Percentiles rank a stretch among this genome's conserved stretches.
These are phyloP conservation scores for Luvunga scandens DNA, from an alignment of 345 rosid species.

Conservation along the genomic window DNA sequence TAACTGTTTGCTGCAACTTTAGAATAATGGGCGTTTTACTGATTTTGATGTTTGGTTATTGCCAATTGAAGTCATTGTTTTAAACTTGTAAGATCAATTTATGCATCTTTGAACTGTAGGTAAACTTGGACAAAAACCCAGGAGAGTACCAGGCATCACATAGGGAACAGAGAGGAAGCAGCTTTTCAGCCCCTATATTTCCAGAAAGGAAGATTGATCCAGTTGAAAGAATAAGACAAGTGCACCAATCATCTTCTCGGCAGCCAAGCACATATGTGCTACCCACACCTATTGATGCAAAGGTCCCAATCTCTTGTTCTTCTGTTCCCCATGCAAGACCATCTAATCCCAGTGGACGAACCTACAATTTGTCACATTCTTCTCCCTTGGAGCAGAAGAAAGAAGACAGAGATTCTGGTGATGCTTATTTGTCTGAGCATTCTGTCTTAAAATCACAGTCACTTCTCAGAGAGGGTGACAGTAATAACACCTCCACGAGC, in stretches of 20 bases:
- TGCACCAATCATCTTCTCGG: conserved; percentile 35
- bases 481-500: conserved; percentile 33
- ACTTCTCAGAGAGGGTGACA: conserved; percentile 36
- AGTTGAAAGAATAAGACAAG: conserved; percentile 55
- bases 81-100: neutral
- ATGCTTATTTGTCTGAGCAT: conserved; percentile 25
- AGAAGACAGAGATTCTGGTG: conserved; percentile 41
- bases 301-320: conserved; percentile 38
- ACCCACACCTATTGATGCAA: conserved; percentile 74
- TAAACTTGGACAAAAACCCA: conserved; percentile 42
- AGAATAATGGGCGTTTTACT: neutral
- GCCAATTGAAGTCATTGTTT: neutral
- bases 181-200: conserved; percentile 89
- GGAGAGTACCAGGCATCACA: conserved; percentile 39
- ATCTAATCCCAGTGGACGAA: conserved; percentile 33
- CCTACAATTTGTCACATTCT: conserved; percentile 68
- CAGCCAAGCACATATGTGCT: conserved; percentile 65
- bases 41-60: neutral
- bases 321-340: conserved; percentile 44
- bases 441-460: conserved; percentile 21
- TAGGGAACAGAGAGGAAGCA: conserved; percentile 50
- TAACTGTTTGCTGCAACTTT: neutral
- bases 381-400: conserved; percentile 83
- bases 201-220: conserved; percentile 66
- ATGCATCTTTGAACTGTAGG: conserved; percentile 35